Evolutionary conservation across 805 yeast species (phyloP), one percentile per base, ranked within the genome.

Genomic region (Zygosaccharomyces rouxii): DNA sequence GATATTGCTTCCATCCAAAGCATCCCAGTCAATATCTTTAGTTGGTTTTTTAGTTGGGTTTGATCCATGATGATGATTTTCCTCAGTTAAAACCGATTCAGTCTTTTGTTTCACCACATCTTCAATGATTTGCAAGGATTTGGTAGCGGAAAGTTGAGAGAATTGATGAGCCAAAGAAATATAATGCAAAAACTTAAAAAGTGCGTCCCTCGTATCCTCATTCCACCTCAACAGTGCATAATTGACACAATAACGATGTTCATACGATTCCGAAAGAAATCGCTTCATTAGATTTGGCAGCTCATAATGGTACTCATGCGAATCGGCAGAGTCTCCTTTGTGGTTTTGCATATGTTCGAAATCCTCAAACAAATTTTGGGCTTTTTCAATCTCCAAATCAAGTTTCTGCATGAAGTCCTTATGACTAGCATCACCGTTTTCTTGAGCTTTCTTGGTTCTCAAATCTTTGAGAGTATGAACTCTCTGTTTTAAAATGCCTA

Each of bases 171-270:
- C 67, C 44, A 74, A 62, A 9, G 71, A 74, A 28, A 79, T 63
- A 40, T 76, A 69, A 48, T 78, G 77, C 21, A 81, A 61, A 57
- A 84, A 87, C 38, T 80, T 76, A 61, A 78, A 76, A 39, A 88
- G 68, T 10, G 78, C 69, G 57, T 89, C 80, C 48, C 97, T 71
- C 7, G 82, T 75, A 3, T 70, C 61, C 51, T 85, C 82, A 64
- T 86, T 84, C 96, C 97, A 89, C 55, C 81, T 85, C 55, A 89
- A 62, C 57, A 83, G 79, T 64, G 88, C 74, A 48, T 84, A 80
- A 55, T 89, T 89, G 19, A 88, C 69, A 50, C 83, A 78, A 64
- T 84, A 88, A 42, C 89, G 71, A 62, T 90, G 89, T 50, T 64
- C 66, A 46, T 65, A 51, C 6, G 42, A 29, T 48, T 58, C 38